Evolutionary conservation across 2,329 filamentous ascomycete species (phyloP), one percentile per base, ranked within the genome.

Genomic region (Domatiomyces catenatus): DNA sequence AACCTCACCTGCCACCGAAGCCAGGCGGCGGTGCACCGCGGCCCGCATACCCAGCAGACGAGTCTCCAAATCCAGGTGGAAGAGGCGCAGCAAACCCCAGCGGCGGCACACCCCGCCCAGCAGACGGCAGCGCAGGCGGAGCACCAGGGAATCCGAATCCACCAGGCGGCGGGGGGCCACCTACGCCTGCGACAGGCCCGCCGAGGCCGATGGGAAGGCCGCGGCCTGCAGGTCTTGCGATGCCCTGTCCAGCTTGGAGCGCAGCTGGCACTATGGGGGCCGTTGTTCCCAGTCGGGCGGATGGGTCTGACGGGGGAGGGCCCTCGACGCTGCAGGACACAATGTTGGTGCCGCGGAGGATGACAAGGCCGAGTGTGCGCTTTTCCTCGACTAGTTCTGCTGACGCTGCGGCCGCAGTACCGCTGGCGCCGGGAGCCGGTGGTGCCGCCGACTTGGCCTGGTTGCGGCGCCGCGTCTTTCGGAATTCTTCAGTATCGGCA

Each of bases 401-500:
- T 71, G 95, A 88, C 60, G 94, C 76, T 47, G 84, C 78, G 49
- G 70, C 66, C 63, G 84, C 77, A 56, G 76, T 73, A 47, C 76
- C 67, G 48, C 77, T 72, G 59, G 79, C 76, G 50, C 75, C 75
- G 58, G 80, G 74, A 54, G 76, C 76, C 19, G 81, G 79, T 44
- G 83, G 80, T 48, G 67, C 62, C 46, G 67, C 65, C n/a, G 76
- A 69, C 49, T 77, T 72, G 72, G 92, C 93, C 60, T 79, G 76
- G 61, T 83, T 79, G 74, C 84, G 90, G 69, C 85, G 80, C 74
- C 92, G 93, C 56, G 90, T 83, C 65, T 84, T 84, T 67, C 89
- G 85, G 70, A 94, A 95, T 69, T 96, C 90, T 77, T 98, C 92
- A 60, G 92, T 96, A 65, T 98, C 92, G 70, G 90, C 92, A 56